Conservation (phyloP, 345 rosid genomes). For the Hypericum androsaemum region DNA sequence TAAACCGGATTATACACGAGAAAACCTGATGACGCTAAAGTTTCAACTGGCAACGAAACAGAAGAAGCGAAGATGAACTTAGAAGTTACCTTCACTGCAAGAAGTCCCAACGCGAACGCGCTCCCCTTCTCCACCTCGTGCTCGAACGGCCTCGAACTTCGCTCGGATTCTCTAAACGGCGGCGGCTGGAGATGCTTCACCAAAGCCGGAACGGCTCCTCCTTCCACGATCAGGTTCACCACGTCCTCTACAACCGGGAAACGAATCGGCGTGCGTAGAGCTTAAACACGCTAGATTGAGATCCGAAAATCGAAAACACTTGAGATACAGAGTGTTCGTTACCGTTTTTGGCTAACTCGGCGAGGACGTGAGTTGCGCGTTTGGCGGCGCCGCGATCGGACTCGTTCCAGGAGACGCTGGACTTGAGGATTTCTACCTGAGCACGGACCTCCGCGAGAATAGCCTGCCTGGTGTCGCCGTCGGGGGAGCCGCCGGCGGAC, state of each 20-base stretch:
- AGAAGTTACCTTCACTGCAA: conserved; percentile 51
- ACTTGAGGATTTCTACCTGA: conserved; percentile 36
- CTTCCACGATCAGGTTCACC: too few species aligned
- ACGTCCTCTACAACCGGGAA: conserved; percentile 31
- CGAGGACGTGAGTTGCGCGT: conserved; percentile 32
- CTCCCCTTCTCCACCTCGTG: conserved; percentile 53
- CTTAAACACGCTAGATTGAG: too few species aligned
- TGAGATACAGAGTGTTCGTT: neutral
- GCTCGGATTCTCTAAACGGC: conserved; percentile 3
- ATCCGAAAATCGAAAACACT: neutral
- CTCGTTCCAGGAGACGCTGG: conserved; percentile 29
- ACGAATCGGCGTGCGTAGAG: neutral
- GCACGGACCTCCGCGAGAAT: conserved; percentile 15
- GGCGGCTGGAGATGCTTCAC: conserved; percentile 23
- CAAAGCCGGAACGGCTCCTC: too few species aligned
- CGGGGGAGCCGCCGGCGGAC: conserved; percentile 9
- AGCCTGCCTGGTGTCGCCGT: conserved; percentile 19
- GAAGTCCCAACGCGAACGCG: conserved; percentile 51
- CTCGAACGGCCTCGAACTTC: conserved; percentile 15
- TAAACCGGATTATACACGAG: too few species aligned
- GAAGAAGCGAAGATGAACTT: too few species aligned
- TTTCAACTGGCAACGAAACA: too few species aligned
- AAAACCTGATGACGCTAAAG: too few species aligned
- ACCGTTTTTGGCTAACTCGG: conserved; percentile 52
- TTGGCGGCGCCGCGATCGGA: conserved; percentile 39